Percentiles rank a stretch among this genome's conserved stretches.
These are phyloP conservation scores for Viola pubescens DNA, from an alignment of 441 rosid species.

Conservation along the genomic window DNA sequence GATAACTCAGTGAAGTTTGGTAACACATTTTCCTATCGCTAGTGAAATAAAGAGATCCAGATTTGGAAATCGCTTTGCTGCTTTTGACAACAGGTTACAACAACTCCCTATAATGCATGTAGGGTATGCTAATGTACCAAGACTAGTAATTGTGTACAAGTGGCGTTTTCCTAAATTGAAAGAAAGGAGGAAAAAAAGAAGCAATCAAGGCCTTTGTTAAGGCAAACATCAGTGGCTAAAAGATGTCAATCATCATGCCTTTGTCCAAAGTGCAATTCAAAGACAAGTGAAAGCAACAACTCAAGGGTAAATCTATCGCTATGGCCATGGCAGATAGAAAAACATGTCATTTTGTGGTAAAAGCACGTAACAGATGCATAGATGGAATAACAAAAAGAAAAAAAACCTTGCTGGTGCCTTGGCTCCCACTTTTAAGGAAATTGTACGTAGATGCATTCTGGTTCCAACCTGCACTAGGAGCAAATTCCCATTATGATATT, in stretches of 20 bases:
- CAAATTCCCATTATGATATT: not conserved
- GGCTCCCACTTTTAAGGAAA: not conserved
- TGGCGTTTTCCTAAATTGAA: constrained; percentile 11
- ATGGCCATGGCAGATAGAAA: no score
- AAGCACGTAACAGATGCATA: not conserved
- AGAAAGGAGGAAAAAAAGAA: not conserved
- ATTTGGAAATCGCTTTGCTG: constrained; percentile 14
- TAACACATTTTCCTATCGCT: not conserved
- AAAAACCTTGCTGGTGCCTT: not conserved
- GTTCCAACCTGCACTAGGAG: not conserved
- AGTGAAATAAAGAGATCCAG: constrained; percentile 2
- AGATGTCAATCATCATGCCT: constrained; percentile 18
- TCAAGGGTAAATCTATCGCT: not conserved
- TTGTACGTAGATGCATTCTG: not conserved
- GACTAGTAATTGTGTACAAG: constrained; percentile 10
- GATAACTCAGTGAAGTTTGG: not conserved
- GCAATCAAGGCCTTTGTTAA: constrained; percentile 2
- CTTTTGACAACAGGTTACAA: constrained; percentile 25
- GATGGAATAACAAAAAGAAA: not conserved
- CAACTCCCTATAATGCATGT: constrained; percentile 22
- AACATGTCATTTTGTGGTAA: not conserved
- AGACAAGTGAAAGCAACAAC: not conserved
- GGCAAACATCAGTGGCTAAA: not conserved
- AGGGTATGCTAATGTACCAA: constrained; percentile 13
- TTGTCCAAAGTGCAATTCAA: constrained; percentile 11